A percentile compares a stretch with the other conserved stretches of the same genome.
Conservation (phyloP, 192 early-diverging fungal genomes). For the Mortierella alpina region DNA sequence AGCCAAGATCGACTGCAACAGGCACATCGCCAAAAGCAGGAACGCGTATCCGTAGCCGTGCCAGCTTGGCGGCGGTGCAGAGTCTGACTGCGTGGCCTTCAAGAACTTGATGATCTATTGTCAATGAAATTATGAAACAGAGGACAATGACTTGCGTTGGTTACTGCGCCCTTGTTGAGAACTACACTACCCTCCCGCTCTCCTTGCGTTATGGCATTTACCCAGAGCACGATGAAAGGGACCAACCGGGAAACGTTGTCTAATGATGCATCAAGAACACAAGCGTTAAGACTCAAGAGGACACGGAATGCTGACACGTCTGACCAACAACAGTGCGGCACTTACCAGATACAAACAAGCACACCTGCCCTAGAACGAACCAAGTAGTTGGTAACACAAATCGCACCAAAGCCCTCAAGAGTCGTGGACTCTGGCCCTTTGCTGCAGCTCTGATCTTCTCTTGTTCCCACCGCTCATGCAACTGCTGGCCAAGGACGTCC, state of each 20-base stretch:
- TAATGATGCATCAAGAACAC: not conserved
- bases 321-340: not conserved
- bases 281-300: not conserved
- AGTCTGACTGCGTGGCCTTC: slow-evolving; percentile 12
- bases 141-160: not conserved
- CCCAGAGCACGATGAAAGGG: slow-evolving; percentile 32
- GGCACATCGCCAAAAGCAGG: not conserved
- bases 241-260: slow-evolving; percentile 13
- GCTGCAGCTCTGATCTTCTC: slow-evolving; percentile 1
- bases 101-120: slow-evolving; percentile 33
- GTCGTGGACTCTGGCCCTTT: slow-evolving; percentile 10
- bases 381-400: slow-evolving; percentile 29
- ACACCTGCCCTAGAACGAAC: slow-evolving; percentile 1
- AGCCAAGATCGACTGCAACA: not conserved
- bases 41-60: slow-evolving; percentile 25
- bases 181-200: too few relatives aligned
- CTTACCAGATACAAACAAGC: slow-evolving; percentile 13
- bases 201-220: not conserved
- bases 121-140: not conserved
- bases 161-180: too few relatives aligned
- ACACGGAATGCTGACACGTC: not conserved
- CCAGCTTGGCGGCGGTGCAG: slow-evolving; percentile 20
- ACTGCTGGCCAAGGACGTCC: not conserved
- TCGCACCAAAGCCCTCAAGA: slow-evolving; percentile 12
- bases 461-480: slow-evolving; percentile 12